Base-by-base conservation (phyloP, 176 grass and related monocot species). In the Juncus inflexus region DNA sequence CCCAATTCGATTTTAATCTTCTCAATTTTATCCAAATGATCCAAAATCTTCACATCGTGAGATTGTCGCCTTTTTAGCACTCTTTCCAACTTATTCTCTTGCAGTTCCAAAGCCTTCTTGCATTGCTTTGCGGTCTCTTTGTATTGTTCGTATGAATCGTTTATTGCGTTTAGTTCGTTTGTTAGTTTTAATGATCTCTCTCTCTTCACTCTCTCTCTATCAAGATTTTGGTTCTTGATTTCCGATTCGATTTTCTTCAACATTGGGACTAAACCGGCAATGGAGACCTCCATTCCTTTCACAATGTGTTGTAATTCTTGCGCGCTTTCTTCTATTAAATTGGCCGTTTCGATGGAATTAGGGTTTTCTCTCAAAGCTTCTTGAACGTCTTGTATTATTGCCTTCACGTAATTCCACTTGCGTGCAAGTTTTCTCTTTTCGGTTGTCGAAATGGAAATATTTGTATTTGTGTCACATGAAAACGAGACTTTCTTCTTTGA, bases 371-470 rank as follows among this genome's bases (percentile, higher is more conserved):
- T 63, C 60, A 75, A 65, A 47, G 72, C 50, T 45, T 75, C 56
- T 75, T 75, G 72, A 60, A 75, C 51, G 52, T 75, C 72, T 0
- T 15, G 37, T 36, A 65, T 56, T 41, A 75, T 65, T 36, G 62
- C 61, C 55, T 75, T 75, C 36, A 75, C 51, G 35, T 75, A 75
- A 59, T 75, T 75, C 72, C 72, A 75, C 50, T 75, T 75, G 15
- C 72, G 61, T 19, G 15, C 51, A 4, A 75, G 12, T 64, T 75
- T 75, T 60, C 61, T 75, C 52, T 75, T 58, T 55, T 75, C 72
- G 40, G 61, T 65, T 43, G 36, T 55, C 19, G 72, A 65, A 13
- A 55, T 42, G 5, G 47, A 56, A 37, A 62, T 75, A 45, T 65
- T 57, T 35, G 63, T 37, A 15, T 75, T 16, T 42, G 53, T 37